Base-by-base conservation (phyloP, 2,329 filamentous ascomycete genomes). In the Alternaria angustiovoidea region DNA sequence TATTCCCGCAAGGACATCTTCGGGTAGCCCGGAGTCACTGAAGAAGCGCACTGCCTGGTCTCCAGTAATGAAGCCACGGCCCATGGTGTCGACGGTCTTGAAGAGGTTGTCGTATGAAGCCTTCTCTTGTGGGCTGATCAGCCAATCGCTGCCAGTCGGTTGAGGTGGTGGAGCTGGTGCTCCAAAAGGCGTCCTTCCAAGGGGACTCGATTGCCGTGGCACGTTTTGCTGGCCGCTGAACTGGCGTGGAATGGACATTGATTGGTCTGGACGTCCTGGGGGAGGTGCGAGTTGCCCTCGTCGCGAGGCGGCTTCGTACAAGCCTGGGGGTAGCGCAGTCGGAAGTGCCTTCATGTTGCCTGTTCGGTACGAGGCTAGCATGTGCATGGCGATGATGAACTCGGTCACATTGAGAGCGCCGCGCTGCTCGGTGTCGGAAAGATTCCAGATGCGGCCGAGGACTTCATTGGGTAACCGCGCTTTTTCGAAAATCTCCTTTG, bases 321-420 rank as follows among this genome's bases (percentile, higher is more conserved):
- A 83, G 11, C 90, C 91, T 12, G 92, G 88, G 6, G 95, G 95
- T 2, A 99, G 86, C 26, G 91, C 87, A 62, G 83, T 90, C 1
- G 95, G 95, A 57, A 98, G 84, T 20, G 87, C 88, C 65, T 92
- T 89, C 77, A 99, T 86, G 30, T 89, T 85, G 22, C 93, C 91
- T 12, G 89, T 91, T 83, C 96, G 97, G 81, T 92, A 93, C 12
- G 93, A 97, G 14, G 93, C 94, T 63, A 99, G 85, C 62, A 99
- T 84, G 78, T 99, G 95, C 95, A 99, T 99, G 46, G 95, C 95
- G 73, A 99, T 96, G 75, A 97, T 91, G 77, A 99, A 99, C 72
- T 98, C 95, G 14, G 93, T 94, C 70, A 89, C 85, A 59, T 94
- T 91, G 36, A 99, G 85, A 32, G 91, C 89, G 51, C 95, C 95